Evolutionary conservation across 75 land plant species (phyloP).

Genomic region (Chamaecyparis obtusa): DNA sequence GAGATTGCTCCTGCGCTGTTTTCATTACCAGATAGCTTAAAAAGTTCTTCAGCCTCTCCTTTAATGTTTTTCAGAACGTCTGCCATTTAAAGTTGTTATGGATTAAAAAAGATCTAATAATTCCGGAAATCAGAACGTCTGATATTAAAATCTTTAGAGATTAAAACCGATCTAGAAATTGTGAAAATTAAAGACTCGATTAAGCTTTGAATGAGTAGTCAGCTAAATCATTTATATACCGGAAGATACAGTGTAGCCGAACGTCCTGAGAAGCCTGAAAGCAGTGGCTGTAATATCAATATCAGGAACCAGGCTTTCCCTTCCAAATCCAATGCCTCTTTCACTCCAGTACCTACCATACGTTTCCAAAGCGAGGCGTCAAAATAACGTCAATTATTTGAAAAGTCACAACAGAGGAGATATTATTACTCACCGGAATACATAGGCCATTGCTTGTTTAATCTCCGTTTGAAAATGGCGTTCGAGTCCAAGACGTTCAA

Average conservation of each 20-base stretch:
- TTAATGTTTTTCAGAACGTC: too few species aligned
- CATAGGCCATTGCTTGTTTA: too few species aligned
- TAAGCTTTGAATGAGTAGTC: background rate
- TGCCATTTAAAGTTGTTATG: background rate
- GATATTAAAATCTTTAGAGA: background rate
- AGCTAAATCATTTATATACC: conserved; percentile 25
- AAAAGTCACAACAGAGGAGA: background rate
- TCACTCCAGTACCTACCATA: background rate
- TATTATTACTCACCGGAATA: too few species aligned
- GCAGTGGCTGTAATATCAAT: too few species aligned
- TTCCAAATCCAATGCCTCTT: too few species aligned
- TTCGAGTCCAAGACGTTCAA: conserved; percentile 2
- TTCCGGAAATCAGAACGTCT: too few species aligned
- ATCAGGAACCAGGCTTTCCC: too few species aligned
- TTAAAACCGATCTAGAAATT: background rate
- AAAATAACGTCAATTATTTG: background rate
- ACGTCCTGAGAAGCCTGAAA: too few species aligned
- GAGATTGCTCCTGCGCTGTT: conserved; percentile 71
- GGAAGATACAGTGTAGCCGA: conserved; percentile 16
- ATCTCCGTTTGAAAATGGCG: conserved; percentile 19
- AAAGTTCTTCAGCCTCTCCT: too few species aligned
- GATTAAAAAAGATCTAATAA: background rate
- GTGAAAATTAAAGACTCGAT: background rate
- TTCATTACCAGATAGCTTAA: background rate
- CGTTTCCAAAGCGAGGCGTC: background rate